Evolutionary conservation across 257 asterid species (phyloP).

Genomic region (Cinchona pubescens): DNA sequence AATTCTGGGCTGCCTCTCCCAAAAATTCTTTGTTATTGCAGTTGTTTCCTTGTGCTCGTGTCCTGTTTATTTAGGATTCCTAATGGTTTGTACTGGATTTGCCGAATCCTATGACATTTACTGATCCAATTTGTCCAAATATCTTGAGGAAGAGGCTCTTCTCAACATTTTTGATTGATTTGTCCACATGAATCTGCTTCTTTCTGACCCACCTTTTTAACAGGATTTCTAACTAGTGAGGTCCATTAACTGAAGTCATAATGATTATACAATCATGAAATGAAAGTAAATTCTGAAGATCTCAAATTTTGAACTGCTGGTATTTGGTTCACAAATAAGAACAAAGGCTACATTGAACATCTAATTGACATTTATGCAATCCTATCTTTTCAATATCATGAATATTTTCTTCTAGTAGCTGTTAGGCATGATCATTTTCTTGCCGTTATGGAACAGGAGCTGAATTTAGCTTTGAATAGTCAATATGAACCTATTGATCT

Average conservation of each 20-base stretch:
- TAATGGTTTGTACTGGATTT: too few species aligned
- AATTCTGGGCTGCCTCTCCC: too few species aligned
- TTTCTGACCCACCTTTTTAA: not conserved
- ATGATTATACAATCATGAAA: too few species aligned
- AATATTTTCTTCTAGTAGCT: not conserved
- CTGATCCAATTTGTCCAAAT: not conserved
- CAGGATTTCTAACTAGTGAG: not conserved
- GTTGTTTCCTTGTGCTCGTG: too few species aligned
- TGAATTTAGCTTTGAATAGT: not conserved
- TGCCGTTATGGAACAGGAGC: not conserved
- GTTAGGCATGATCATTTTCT: not conserved
- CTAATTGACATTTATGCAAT: not conserved
- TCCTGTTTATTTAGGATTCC: too few species aligned
- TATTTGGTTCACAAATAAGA: not conserved
- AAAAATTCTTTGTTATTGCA: too few species aligned
- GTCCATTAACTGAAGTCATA: not conserved
- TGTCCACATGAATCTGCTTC: not conserved
- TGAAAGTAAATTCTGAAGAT: not conserved
- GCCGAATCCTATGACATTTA: too few species aligned
- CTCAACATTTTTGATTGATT: too few species aligned
- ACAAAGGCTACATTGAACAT: not conserved
- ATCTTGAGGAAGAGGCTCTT: too few species aligned
- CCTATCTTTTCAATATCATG: not conserved
- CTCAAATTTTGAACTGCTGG: not conserved
- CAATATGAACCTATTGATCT: conserved; percentile 26